Base-by-base conservation (phyloP, 1,284 basidiomycete genomes). In the Puccinia polysora region DNA sequence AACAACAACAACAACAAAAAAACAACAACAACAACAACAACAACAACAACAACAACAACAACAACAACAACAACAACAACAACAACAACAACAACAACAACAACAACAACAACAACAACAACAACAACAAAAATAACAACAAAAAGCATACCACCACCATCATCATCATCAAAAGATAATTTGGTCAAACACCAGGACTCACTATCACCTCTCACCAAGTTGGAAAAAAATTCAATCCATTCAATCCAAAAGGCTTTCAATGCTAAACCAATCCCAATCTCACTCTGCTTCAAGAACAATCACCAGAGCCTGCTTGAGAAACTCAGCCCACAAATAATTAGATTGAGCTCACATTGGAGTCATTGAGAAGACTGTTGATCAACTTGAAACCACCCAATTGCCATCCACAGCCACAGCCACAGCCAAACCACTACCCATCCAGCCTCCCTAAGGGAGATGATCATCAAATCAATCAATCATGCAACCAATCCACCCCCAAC, bases 401-500 rank as follows among this genome's bases (percentile, higher is more conserved):
- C 81, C 34, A 30, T n/a, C 20, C 28, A n/a, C 4, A n/a, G n/a
- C n/a, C n/a, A n/a, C n/a, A n/a, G n/a, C n/a, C n/a, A n/a, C n/a
- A n/a, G n/a, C n/a, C n/a, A n/a, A n/a, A n/a, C n/a, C n/a, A n/a
- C n/a, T n/a, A n/a, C n/a, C n/a, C n/a, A n/a, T n/a, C n/a, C n/a
- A n/a, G n/a, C n/a, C n/a, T n/a, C n/a, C n/a, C n/a, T n/a, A n/a
- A n/a, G n/a, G n/a, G n/a, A n/a, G n/a, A n/a, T n/a, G n/a, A n/a
- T n/a, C n/a, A n/a, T n/a, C n/a, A n/a, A n/a, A n/a, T n/a, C n/a
- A n/a, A n/a, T n/a, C n/a, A n/a, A n/a, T n/a, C n/a, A n/a, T n/a
- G n/a, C n/a, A n/a, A n/a, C n/a, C n/a, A n/a, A 25, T 32, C 52
- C 6, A 32, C 89, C 20, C 86, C 87, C 76, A 87, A 88, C 5